Evolutionary conservation across 1,139 yeast species (phyloP).

Genomic region (Hemisphaericaspora lyxosophila): DNA sequence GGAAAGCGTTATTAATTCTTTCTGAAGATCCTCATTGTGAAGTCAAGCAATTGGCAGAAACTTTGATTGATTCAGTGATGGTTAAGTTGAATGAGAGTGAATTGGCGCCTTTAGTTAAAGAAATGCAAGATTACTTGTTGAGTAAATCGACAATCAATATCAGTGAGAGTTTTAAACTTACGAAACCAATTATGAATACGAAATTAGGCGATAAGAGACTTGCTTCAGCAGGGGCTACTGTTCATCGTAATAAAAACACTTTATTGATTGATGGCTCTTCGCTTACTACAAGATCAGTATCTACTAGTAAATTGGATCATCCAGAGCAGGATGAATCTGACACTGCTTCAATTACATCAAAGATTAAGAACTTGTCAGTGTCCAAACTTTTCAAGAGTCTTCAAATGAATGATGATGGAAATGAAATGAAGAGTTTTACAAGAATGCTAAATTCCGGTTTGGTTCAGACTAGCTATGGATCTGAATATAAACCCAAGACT

Average conservation of each 20-base stretch:
- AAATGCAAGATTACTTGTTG: conserved; percentile 63
- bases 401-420: conserved; percentile 40
- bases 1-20: conserved; percentile 80
- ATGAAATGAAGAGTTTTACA: conserved; percentile 38
- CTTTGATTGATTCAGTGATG: conserved; percentile 73
- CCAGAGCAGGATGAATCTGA: conserved; percentile 22
- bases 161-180: conserved; percentile 40
- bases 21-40: conserved; percentile 90
- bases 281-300: conserved; percentile 31
- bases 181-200: conserved; percentile 32
- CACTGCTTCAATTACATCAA: conserved; percentile 38
- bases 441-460: conserved; percentile 43
- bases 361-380: conserved; percentile 39
- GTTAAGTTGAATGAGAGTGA: conserved; percentile 65
- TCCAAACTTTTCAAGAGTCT: conserved; percentile 45
- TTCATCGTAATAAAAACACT: conserved; percentile 29
- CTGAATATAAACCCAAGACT: conserved; percentile 50
- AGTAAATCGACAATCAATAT: conserved; percentile 50
- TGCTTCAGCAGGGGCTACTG: conserved; percentile 33
- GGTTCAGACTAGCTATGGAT: conserved; percentile 47
- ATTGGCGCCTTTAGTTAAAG: conserved; percentile 59
- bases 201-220: conserved; percentile 32
- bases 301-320: conserved; percentile 25
- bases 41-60: conserved; percentile 71
- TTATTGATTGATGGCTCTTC: conserved; percentile 32